Base-by-base conservation (phyloP, 257 asterid genomes). In the Marsdenia floribunda region DNA sequence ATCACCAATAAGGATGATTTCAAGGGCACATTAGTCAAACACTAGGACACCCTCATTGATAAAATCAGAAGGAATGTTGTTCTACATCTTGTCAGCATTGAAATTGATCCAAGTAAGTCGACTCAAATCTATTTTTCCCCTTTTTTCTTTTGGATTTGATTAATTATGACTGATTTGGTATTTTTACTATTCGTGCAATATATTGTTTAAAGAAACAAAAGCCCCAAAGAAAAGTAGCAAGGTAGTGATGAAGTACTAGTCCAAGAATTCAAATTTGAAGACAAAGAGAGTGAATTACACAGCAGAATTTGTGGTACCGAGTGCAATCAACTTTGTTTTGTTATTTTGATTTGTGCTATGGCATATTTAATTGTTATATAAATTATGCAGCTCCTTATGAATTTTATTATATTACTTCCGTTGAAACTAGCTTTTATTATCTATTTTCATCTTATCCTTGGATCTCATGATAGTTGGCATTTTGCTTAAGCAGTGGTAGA, bases 211-310 rank as follows among this genome's bases (percentile, higher is more conserved):
- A 88, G 99, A 82, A 80, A 89, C 90, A 40, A 90, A 88, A 76
- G 88, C 84, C 12, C 88, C 98, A 52, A 88, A 84, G 90, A 88
- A 78, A 33, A 92, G 97, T 87, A 92, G 75, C 7, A 84, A 77
- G 61, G 96, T 89, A 19, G 91, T 82, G 37, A 68, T 92, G n/a
- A 86, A 77, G 79, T 97, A 89, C 78, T 95, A 98, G 99, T 89
- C 99, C 18, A 86, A 87, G 87, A 95, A 95, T 80, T 86, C 98
- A 49, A 91, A 83, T 63, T 79, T 87, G 35, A 93, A 88, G 64
- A 86, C 89, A 0, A 97, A 92, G 76, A 91, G 90, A 66, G 97
- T 92, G 3, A 90, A 90, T 74, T 95, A 90, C 83, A 85, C 72
- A 33, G 96, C 99, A 14, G 97, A 92, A 58, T 88, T 95, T 52